Conservation (phyloP, 2,329 filamentous ascomycete genomes). For the Trichophyton schoenleinii region DNA sequence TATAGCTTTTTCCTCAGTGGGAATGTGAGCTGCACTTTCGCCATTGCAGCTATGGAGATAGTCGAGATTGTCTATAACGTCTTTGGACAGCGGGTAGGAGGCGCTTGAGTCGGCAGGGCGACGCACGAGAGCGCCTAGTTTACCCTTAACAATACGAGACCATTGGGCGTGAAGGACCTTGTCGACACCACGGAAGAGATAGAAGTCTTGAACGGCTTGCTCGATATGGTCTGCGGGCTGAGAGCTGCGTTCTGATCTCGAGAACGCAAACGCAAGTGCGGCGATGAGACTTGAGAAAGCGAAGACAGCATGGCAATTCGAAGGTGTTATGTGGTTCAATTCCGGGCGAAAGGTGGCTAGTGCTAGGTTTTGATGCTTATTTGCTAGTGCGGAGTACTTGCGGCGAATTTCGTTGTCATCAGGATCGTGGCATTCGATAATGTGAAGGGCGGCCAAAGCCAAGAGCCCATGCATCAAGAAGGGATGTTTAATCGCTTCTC, state of each 20-base stretch:
- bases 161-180: slow-evolving; percentile 17
- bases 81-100: slow-evolving; percentile 12
- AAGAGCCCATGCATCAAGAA: slow-evolving; percentile 21
- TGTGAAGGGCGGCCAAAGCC: slow-evolving; percentile 18
- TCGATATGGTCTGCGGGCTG: slow-evolving; percentile 14
- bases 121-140: slow-evolving; percentile 16
- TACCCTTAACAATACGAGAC: slow-evolving; percentile 16
- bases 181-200: slow-evolving; percentile 20
- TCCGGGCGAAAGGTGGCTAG: slow-evolving; percentile 18
- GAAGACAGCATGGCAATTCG: slow-evolving; percentile 24
- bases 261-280: slow-evolving; percentile 21
- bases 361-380: slow-evolving; percentile 18
- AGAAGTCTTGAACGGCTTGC: slow-evolving; percentile 18
- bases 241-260: slow-evolving; percentile 13
- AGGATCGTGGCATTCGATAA: slow-evolving; percentile 15
- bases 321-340: slow-evolving; percentile 18
- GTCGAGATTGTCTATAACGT: slow-evolving; percentile 14
- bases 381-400: slow-evolving; percentile 20
- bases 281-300: slow-evolving; percentile 22
- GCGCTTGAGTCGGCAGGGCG: slow-evolving; percentile 11
- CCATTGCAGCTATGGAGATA: slow-evolving; percentile 15
- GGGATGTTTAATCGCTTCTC: slow-evolving; percentile 16
- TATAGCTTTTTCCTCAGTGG: slow-evolving; percentile 14
- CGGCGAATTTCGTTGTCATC: slow-evolving; percentile 16
- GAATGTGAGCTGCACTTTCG: slow-evolving; percentile 12